Base-by-base conservation (phyloP, 1,284 basidiomycete genomes). In the Trametes pubescens region DNA sequence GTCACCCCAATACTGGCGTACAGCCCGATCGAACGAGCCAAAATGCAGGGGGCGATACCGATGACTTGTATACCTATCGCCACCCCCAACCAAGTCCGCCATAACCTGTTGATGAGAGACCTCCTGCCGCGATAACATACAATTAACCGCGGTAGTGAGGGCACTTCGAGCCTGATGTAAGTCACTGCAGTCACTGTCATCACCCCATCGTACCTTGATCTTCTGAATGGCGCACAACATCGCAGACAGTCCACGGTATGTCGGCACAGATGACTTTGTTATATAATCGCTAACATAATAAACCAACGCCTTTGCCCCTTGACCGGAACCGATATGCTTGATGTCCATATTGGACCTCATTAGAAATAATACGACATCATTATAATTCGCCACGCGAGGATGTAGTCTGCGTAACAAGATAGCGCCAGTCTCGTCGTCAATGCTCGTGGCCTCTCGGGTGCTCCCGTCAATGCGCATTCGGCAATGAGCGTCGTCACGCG, bases 231-330 rank as follows among this genome's bases (percentile, higher is more conserved):
- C 58, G 26, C 53, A 53, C 3, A 22, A 24, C 13, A 59, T 2
- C 1, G 53, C 58, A 2, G 21, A 38, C 2, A 60, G 37, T 2
- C 53, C 46, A 0, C 65, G 58, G 53, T 74, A 65, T 0, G 67
- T 26, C 0, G 65, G 47, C 0, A 73, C 21, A 3, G 56, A 21
- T 0, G 65, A 9, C 55, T 78, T 78, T 3, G 72, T 75, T 0
- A 78, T 73, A 49, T 78, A 77, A 51, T 76, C 73, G 0, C 73
- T 78, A 0, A 75, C 60, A 60, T 77, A 77, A 49, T 72, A 75
- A 0, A 75, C 3, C 6, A 74, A 62, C 0, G 76, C 73, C 43
- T 75, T 76, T 0, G 73, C 74, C 0, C 69, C 72, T 18, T 70
- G 67, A 0, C 75, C 76, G 0, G 74, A 76, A 0, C 72, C 73